Base-by-base conservation (phyloP, 768 basidiomycete genomes). In the Sporobolomyces roseus region DNA sequence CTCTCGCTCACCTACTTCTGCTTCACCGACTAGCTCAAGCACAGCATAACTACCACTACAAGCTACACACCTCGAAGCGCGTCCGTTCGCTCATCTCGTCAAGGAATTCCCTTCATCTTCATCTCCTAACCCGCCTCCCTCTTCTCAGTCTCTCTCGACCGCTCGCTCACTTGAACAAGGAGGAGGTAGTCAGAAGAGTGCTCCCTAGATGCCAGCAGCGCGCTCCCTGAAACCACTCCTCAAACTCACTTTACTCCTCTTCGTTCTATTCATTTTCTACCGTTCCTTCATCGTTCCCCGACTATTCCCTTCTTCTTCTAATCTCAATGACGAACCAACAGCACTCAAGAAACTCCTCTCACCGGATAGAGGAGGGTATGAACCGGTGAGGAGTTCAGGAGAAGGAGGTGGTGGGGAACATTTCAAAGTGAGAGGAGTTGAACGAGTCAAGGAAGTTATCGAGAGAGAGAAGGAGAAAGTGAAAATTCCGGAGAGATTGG, bases 201-300 rank as follows among this genome's bases (percentile, higher is more conserved):
- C n/a, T n/a, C 8, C 51, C 27, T 23, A n/a, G 32, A 56, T 56
- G 55, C 55, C 55, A 41, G 35, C 55, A 8, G n/a, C 36, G 35
- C 19, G 55, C 12, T 41, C 33, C 7, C 38, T 56, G 35, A 56
- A 56, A 56, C 55, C 55, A 19, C 23, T 56, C 17, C 55, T 56
- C 55, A 56, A 56, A 35, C 23, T 56, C 35, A 56, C 55, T n/a
- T n/a, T 56, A n/a, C 33, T 56, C 3, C 12, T 36, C 5, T 56
- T 35, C 25, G 4, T 56, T 19, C 4, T 56, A 7, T 25, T 56
- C 55, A n/a, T 41, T 16, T 25, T 56, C 6, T 56, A 56, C n/a
- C 55, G 55, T 36, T 38, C 55, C 8, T 56, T 56, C 55, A 36
- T 36, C 10, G 13, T 5, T 7, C 52, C 52, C 19, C 35, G 35